Evolutionary conservation across 2,329 filamentous ascomycete species (phyloP), one percentile per base, ranked within the genome.

Genomic region (Fusarium musae): DNA sequence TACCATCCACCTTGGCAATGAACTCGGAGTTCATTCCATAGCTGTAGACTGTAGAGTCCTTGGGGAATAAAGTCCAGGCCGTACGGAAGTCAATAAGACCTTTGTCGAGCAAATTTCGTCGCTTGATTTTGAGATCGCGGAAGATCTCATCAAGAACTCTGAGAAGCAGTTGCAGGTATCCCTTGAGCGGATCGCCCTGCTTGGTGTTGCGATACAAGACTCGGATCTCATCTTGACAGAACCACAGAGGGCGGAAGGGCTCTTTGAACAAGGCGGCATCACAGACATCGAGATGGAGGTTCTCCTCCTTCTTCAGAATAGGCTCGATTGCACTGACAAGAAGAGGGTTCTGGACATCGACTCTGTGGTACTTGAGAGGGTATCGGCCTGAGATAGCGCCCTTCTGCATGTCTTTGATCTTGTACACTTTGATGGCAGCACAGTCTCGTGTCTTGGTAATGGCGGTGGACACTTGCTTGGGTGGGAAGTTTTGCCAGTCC

Each of bases 1-100:
- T 81, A 37, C 78, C 75, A 11, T 80, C 75, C 4, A 85, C 83
- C 57, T 82, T 83, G 76, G 77, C 81, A 17, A 87, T 78, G 40
- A 83, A 78, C 69, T 86, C 84, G 34, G 82, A 80, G 72, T 85
- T 83, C 47, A 80, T 69, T 17, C 78, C 80, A 63, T 78, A 81
- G 65, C 79, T 82, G 71, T 85, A 84, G 46, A 85, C 74, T 36
- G 81, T 79, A 2, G 81, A 81, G 26, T 78, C 78, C 16, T 78
- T 79, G 13, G 84, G 83, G 73, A 86, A 86, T 43, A 83, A 82
- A 1, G 84, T 82, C 85, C 86, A 87, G 28, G 82, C 83, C 1
- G 82, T 78, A 37, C 80, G 78, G 74, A 82, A 86, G 42, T 82
- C 81, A 42, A 85, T 81, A 19, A 87, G 80, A 1, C 80, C 80